Percentiles rank a stretch among this genome's conserved stretches.
Evolutionary conservation across 1,284 basidiomycete genomes (phyloP).

Genomic region (Tilletia caries): DNA sequence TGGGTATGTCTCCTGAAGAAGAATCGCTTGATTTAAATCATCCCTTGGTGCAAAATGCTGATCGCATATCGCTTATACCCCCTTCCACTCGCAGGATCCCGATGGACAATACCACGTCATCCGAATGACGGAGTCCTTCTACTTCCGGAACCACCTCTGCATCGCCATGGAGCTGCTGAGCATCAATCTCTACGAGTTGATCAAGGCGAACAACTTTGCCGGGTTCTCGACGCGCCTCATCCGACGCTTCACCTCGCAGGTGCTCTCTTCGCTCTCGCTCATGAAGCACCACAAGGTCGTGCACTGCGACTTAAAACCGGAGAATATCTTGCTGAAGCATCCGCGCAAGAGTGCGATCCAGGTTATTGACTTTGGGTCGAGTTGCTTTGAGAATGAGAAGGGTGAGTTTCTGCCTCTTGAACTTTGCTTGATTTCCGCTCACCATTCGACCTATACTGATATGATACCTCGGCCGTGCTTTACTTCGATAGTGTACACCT

Average conservation of each 20-base stretch:
- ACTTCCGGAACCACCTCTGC: constrained; percentile 94
- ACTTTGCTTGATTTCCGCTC: not conserved
- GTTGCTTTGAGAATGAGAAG: constrained; percentile 97
- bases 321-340: constrained; percentile 93
- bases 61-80: not conserved
- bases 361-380: constrained; percentile 98
- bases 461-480: not conserved
- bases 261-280: constrained; percentile 81
- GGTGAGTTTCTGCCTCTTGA: constrained; percentile 61
- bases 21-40: not conserved
- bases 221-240: constrained; percentile 94
- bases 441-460: not conserved
- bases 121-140: constrained; percentile 98
- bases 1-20: constrained; percentile 69
- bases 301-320: constrained; percentile 99
- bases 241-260: constrained; percentile 91
- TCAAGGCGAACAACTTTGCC: constrained; percentile 97
- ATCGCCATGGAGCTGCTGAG: constrained; percentile 97
- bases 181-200: constrained; percentile 98
- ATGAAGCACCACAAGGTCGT: constrained; percentile 97
- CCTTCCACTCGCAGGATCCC: constrained; percentile 66
- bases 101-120: constrained; percentile 96
- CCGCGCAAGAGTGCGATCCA: constrained; percentile 95
- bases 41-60: too few relatives aligned
- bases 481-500: constrained; percentile 76